Evolutionary conservation across 371 early-diverging fungal genomes (phyloP), one percentile per base, ranked within the genome.

Genomic region (Paramicrosporidium saccamoebae): DNA sequence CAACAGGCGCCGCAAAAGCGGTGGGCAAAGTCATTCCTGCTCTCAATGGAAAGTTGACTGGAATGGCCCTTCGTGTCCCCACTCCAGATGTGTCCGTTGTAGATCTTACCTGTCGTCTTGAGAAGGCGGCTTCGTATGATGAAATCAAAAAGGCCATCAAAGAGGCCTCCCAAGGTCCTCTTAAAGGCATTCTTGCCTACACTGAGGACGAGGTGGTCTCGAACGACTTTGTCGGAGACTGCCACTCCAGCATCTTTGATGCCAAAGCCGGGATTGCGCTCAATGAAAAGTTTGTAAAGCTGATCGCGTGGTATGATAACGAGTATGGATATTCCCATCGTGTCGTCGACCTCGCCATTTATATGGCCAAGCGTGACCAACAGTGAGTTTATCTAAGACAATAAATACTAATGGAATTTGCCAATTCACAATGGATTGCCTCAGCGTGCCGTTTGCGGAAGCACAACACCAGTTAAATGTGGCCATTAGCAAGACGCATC

Each of bases 1-100:
- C 78, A 31, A 98, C 98, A 27, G 98, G 98, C 38, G 98, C 98
- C 34, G 92, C 98, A 46, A 84, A 79, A 57, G 96, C 98, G 25
- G 88, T 94, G 40, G 86, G 81, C 26, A 79, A 88, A 58, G 92
- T 98, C 31, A 74, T 96, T 35, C 98, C 98, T 26, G 50, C 47
- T 23, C 57, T 96, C 25, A 71, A 78, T 48, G 82, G 82, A 36
- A 96, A 90, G 59, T 51, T 94, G 30, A 94, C 95, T 24, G 95
- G 95, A 37, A 90, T 94, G 90, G 58, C 90, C 25, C 74, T 94
- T 55, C 79, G 98, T 52, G 88, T 98, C 30, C 79, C 86, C 17
- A 79, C 71, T 30, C 62, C 82, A 24, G 75, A 98, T 48, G 98
- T 92, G 25, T 90, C 94, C 27, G 81, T 95, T 21, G 94, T 95